These are phyloP conservation scores for Leccinum cinnamomeum DNA, from an alignment of 1,284 basidiomycete genomes.

Conservation along the genomic window DNA sequence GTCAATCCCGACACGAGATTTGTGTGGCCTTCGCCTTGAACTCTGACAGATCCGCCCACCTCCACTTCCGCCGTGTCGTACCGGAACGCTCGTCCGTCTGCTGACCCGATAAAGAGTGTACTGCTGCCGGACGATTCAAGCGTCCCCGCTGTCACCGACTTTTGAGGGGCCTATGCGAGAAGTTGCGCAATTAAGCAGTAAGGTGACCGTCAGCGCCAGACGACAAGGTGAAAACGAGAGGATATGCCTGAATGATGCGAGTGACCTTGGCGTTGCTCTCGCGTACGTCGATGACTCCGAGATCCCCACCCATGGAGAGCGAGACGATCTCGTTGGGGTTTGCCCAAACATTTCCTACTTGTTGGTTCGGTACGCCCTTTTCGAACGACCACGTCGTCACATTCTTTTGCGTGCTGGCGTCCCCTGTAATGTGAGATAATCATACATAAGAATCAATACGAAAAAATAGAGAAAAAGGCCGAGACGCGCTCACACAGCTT, in stretches of 20 bases:
- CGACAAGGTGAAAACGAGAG: neutral
- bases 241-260: conserved; percentile 59
- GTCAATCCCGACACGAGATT: conserved; percentile 70
- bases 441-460: neutral
- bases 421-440: conserved; percentile 53
- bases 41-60: conserved; percentile 33
- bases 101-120: conserved; percentile 84
- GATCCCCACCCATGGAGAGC: conserved; percentile 79
- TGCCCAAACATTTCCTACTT: conserved; percentile 88
- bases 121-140: conserved; percentile 37
- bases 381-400: conserved; percentile 73
- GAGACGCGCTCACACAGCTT: conserved; percentile 69
- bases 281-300: conserved; percentile 81
- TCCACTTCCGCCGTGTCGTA: conserved; percentile 47
- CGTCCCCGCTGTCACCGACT: conserved; percentile 69
- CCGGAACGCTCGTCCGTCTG: conserved; percentile 78
- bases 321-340: conserved; percentile 73
- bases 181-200: neutral
- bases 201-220: neutral
- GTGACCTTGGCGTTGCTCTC: conserved; percentile 60
- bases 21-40: conserved; percentile 70
- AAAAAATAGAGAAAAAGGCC: neutral
- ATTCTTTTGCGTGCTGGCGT: conserved; percentile 69
- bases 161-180: conserved; percentile 67
- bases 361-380: conserved; percentile 70